Percentiles rank a stretch among this genome's conserved stretches.
Conservation (phyloP, 345 rosid genomes). For the Populus alba region DNA sequence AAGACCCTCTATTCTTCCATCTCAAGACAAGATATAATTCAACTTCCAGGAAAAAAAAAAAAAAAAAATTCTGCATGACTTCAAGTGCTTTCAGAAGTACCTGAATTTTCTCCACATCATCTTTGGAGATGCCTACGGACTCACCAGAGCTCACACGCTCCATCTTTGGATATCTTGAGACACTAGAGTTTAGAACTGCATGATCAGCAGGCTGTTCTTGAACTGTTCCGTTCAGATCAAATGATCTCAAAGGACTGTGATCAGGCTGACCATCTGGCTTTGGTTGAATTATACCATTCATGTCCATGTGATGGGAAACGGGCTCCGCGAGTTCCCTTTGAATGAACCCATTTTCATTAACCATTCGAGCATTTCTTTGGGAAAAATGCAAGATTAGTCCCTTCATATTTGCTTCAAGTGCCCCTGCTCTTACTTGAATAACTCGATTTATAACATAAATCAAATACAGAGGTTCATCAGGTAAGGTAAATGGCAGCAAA, state of each 20-base stretch:
- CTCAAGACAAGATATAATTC: neutral
- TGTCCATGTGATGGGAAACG: conserved; percentile 41
- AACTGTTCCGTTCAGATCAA: conserved; percentile 61
- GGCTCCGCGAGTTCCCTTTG: conserved; percentile 42
- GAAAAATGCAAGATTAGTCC: conserved; percentile 52
- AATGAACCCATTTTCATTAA: conserved; percentile 44
- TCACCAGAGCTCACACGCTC: conserved; percentile 35
- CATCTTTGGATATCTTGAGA: conserved; percentile 34
- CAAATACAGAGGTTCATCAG: conserved; percentile 98
- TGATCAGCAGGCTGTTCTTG: conserved; percentile 47
- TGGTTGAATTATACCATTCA: conserved; percentile 50
- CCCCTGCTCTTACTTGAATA: conserved; percentile 89
- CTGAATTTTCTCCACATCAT: conserved; percentile 75
- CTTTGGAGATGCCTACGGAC: conserved; percentile 47
- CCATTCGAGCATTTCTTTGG: conserved; percentile 48
- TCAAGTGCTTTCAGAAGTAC: conserved; percentile 27
- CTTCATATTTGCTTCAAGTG: conserved; percentile 89
- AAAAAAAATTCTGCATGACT: neutral
- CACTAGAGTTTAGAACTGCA: conserved; percentile 25
- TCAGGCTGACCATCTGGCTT: conserved; percentile 38
- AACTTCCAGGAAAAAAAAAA: neutral
- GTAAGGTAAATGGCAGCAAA: conserved; percentile 78
- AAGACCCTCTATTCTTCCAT: neutral
- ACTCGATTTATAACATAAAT: conserved; percentile 87
- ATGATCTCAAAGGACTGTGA: conserved; percentile 32